Evolutionary conservation across 257 asterid species (phyloP).

Genomic region (Petrea volubilis): DNA sequence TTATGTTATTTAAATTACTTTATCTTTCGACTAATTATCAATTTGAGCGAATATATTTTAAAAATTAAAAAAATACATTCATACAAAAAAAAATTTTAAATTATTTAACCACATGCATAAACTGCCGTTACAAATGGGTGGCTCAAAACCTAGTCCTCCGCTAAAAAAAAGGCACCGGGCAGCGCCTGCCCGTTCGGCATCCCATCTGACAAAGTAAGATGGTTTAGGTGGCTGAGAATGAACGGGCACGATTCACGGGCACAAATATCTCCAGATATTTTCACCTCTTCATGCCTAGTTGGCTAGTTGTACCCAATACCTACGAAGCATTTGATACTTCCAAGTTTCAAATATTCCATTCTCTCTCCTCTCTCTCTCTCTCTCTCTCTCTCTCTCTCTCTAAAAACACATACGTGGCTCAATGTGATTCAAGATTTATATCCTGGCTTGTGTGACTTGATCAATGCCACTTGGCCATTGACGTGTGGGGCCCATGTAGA

Average conservation of each 20-base stretch:
- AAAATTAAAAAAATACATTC: no score
- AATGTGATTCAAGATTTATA: conserved; percentile 32
- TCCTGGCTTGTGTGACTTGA: conserved; percentile 17
- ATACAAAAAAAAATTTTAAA: no score
- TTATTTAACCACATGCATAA: no score
- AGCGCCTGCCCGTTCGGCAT: conserved; percentile 20
- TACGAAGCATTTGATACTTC: conserved; percentile 29
- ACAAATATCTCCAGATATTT: conserved; percentile 33
- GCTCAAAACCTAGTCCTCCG: neutral
- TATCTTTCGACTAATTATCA: no score
- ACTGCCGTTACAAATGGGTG: conserved; percentile 6
- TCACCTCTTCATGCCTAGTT: neutral
- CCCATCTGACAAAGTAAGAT: neutral
- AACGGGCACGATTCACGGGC: conserved; percentile 22
- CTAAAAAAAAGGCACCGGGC: conserved; percentile 22
- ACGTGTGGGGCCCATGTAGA: conserved; percentile 1
- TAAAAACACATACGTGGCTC: conserved; percentile 39
- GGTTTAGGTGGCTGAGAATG: conserved; percentile 22
- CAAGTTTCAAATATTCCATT: neutral
- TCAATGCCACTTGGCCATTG: conserved; percentile 24
- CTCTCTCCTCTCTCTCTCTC: conserved; percentile 2
- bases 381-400: neutral
- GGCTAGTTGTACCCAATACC: conserved; percentile 34
- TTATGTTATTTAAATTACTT: no score
- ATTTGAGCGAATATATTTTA: no score